Base-by-base conservation (phyloP, 2,329 filamentous ascomycete species). In the Venturia pyrina region DNA sequence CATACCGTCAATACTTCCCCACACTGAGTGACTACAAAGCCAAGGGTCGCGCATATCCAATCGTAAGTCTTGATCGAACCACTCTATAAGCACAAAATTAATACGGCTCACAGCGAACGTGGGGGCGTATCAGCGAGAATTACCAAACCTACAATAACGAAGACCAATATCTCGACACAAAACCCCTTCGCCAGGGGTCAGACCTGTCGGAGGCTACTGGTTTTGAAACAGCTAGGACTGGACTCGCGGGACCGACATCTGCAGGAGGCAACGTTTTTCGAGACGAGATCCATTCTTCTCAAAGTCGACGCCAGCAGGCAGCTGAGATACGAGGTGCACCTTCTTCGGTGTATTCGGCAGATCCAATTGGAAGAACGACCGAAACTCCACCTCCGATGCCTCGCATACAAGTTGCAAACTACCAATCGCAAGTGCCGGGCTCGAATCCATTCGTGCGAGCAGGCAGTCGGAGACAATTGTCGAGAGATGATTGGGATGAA, bases 1-100 rank as follows among this genome's bases (percentile, higher is more conserved):
- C 82, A 0, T 86, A 86, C 69, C 78, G 82, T 59, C 83, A 86
- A 71, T 86, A 86, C 71, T 86, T 85, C 73, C 84, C 83, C 21
- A 75, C 84, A 0, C 72, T 86, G 11, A 77, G 75, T 48, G 81
- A 86, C 70, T 76, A 81, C 5, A 83, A 81, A 81, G 79, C 78
- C 68, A 86, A 86, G 71, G 84, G 84, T 11, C 80, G 83, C 11
- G 84, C 84, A 32, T 83, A 85, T 70, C 82, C 83, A 1, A 85
- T 85, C 11, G 63, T 65, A 21, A 46, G 48, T 60, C 48, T 60
- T 5, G 13, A 8, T 62, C 40, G 37, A 43, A 10, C 13, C 19
- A 46, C 1, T 28, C 8, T n/a, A 28, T 13, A 62, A 15, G 8
- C 17, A 24, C n/a, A 17, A 43, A 28, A 46, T n/a, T 62, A 34